These are phyloP conservation scores for Syzygium aqueum DNA, from an alignment of 345 rosid species.

Conservation along the genomic window DNA sequence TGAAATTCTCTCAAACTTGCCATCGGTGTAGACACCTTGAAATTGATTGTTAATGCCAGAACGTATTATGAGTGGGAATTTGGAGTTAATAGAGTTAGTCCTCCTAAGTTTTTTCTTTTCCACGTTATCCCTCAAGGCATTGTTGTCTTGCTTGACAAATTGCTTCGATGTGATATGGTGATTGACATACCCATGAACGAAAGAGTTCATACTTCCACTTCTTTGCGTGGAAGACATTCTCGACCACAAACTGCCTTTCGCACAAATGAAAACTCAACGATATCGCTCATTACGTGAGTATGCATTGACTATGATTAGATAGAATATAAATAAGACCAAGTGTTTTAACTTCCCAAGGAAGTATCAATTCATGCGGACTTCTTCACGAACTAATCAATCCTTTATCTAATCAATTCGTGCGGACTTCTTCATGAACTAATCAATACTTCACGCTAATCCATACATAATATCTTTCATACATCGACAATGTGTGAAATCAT, in stretches of 20 bases:
- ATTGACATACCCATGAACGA: neutral
- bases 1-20: too few relatives aligned
- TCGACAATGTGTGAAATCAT: neutral
- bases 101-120: neutral
- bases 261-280: neutral
- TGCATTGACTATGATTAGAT: neutral
- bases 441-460: neutral
- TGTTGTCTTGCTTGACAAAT: neutral
- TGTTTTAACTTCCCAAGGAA: neutral
- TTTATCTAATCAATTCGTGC: neutral
- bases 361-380: neutral
- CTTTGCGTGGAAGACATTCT: neutral
- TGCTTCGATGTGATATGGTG: neutral
- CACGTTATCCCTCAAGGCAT: neutral
- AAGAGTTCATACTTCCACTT: neutral
- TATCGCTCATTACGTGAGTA: neutral
- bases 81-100: too few relatives aligned
- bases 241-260: neutral
- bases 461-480: neutral
- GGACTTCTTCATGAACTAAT: neutral
- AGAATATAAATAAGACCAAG: neutral
- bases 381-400: neutral
- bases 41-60: too few relatives aligned
- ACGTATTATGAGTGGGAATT: too few relatives aligned
- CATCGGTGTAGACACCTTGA: too few relatives aligned